Evolutionary conservation across 2,329 filamentous ascomycete species (phyloP).

Genomic region (Penicillium sp.): DNA sequence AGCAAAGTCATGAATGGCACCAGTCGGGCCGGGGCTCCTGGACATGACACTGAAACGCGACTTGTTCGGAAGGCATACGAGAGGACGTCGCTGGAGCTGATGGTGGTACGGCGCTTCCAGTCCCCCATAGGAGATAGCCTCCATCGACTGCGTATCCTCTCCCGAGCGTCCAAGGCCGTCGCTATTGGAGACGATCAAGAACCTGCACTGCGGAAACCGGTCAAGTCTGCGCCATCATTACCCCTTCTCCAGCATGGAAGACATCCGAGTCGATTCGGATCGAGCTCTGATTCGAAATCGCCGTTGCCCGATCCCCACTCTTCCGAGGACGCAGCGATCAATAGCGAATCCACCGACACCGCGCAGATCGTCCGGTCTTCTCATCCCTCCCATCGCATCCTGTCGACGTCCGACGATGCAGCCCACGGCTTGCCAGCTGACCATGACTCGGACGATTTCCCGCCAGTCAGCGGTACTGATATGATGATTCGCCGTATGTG

Average conservation of each 20-base stretch:
- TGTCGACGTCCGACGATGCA: constrained; percentile 37
- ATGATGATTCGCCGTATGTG: constrained; percentile 45
- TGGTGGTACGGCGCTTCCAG: constrained; percentile 47
- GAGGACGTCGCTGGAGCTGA: constrained; percentile 43
- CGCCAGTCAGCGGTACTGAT: constrained; percentile 33
- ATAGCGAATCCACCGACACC: constrained; percentile 26
- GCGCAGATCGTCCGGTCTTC: constrained; percentile 23
- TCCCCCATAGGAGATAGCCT: constrained; percentile 46
- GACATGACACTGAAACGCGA: constrained; percentile 39
- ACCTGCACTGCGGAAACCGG: constrained; percentile 31
- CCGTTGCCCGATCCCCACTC: constrained; percentile 24
- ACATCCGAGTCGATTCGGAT: constrained; percentile 16
- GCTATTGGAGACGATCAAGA: constrained; percentile 11
- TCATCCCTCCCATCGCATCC: constrained; percentile 35
- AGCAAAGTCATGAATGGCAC: constrained; percentile 31
- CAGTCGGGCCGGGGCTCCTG: constrained; percentile 25
- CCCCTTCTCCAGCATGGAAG: constrained; percentile 30
- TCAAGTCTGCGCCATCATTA: constrained; percentile 37
- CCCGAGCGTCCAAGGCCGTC: constrained; percentile 21
- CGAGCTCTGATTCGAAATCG: constrained; percentile 25
- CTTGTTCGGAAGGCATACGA: constrained; percentile 46
- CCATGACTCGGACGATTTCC: constrained; percentile 25
- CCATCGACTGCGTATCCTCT: constrained; percentile 34
- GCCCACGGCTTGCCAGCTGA: constrained; percentile 20
- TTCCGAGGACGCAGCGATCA: constrained; percentile 32